Evolutionary conservation across 2,329 filamentous ascomycete species (phyloP).

Genomic region (Epichloe bromicola): DNA sequence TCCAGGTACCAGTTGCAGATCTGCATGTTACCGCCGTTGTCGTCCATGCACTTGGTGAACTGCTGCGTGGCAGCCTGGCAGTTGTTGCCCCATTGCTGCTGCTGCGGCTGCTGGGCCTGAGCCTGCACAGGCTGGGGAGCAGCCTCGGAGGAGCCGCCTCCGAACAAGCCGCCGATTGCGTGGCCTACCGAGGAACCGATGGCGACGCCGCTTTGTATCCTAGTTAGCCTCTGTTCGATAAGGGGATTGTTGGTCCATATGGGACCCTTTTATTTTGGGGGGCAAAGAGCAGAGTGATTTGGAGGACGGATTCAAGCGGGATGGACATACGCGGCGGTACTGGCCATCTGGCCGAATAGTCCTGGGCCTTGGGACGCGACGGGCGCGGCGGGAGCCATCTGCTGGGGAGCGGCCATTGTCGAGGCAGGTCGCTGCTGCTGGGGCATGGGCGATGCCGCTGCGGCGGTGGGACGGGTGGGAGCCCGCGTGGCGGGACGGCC

Average conservation of each 20-base stretch:
- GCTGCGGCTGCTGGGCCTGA: constrained; percentile 36
- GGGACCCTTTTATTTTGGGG: too few relatives aligned
- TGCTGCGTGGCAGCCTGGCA: constrained; percentile 69
- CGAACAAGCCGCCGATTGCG: constrained; percentile 81
- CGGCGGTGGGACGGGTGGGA: constrained; percentile 53
- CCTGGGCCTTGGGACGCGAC: constrained; percentile 58
- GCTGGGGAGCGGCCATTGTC: constrained; percentile 47
- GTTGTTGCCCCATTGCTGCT: constrained; percentile 44
- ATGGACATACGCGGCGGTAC: constrained; percentile 94
- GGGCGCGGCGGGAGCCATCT: constrained; percentile 26
- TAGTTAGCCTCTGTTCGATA: not conserved
- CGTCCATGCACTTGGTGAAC: constrained; percentile 95
- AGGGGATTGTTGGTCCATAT: too few relatives aligned
- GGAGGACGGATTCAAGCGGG: not conserved
- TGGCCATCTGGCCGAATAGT: constrained; percentile 92
- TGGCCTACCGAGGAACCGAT: constrained; percentile 93
- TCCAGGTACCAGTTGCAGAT: constrained; percentile 98
- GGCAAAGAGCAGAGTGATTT: not conserved
- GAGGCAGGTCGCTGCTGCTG: constrained; percentile 59
- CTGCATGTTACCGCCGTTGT: constrained; percentile 84
- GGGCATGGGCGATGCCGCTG: constrained; percentile 40
- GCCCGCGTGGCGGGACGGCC: constrained; percentile 25
- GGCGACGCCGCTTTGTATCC: constrained; percentile 68
- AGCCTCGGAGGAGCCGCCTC: constrained; percentile 51
- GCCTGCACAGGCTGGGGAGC: constrained; percentile 35